Evolutionary conservation across 495 filamentous ascomycete species (phyloP).

Genomic region (Neurospora terricola): DNA sequence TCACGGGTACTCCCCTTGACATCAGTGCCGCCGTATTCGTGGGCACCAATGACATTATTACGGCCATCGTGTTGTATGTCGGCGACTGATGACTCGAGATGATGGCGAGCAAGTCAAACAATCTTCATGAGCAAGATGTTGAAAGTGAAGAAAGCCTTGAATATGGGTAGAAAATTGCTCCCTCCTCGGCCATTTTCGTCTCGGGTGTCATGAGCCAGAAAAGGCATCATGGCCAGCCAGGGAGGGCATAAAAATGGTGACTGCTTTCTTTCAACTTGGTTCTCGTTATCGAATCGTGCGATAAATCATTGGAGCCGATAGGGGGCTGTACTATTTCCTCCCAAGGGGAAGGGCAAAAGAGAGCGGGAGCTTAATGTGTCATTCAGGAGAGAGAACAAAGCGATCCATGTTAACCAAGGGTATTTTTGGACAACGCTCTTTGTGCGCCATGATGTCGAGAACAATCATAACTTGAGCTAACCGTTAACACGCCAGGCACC

Average conservation of each 20-base stretch:
- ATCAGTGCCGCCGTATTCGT: not conserved
- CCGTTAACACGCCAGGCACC: not conserved
- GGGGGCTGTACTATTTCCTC: not conserved
- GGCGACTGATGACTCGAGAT: not conserved
- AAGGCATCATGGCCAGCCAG: not conserved
- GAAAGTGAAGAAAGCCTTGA: not conserved
- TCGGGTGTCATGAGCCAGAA: not conserved
- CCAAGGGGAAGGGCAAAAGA: not conserved
- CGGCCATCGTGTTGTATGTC: not conserved
- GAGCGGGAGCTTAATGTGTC: not conserved
- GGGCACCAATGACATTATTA: not conserved
- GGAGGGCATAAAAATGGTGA: not conserved
- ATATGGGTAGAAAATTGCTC: not conserved
- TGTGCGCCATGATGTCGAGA: not conserved
- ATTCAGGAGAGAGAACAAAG: not conserved
- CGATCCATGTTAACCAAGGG: not conserved
- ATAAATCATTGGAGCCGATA: not conserved
- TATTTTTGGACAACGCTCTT: not conserved
- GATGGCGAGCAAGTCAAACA: not conserved
- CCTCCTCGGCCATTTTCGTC: not conserved
- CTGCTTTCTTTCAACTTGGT: not conserved
- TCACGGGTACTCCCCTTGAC: not conserved
- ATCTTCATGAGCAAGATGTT: not conserved
- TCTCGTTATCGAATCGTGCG: not conserved
- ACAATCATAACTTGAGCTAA: not conserved